Base-by-base conservation (phyloP, 129 eudicot genomes). In the Heracleum sosnowskyi region DNA sequence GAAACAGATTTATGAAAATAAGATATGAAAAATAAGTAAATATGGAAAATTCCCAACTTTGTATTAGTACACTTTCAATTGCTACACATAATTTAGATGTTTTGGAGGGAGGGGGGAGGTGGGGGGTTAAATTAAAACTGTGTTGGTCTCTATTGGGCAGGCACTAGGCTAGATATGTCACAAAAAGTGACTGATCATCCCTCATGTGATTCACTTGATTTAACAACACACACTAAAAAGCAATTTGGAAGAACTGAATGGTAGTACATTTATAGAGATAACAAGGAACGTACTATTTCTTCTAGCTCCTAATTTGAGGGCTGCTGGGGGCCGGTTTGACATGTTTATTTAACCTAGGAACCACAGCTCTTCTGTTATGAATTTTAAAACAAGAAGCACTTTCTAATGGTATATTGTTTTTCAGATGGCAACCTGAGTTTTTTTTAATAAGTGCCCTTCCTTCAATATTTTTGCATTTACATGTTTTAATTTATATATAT, bases 251-350 rank as follows among this genome's bases (percentile, higher is more conserved):
- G 5, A 60, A 26, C n/a, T 60, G 34, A 60, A 51, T n/a, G n/a
- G 68, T 60, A 60, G 68, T 60, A 60, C 34, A 60, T 60, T 60
- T 60, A n/a, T 60, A 60, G 68, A 60, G 68, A n/a, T 10, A 60
- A 60, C 68, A 60, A 60, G 68, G 68, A 60, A 60, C 68, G 11
- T n/a, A 60, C 68, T 60, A 11, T 60, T 26, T 60, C 68, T 60
- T 24, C 16, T 60, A 60, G 68, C 68, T 60, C 16, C 34, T 60
- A n/a, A 60, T 9, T n/a, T 24, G 29, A 29, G 13, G 28, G 26
- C 33, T 9, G 64, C 31, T 2, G 64, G 34, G 26, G 16, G n/a
- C n/a, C n/a, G n/a, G n/a, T n/a, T 60, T 60, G 33, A 60, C 16
- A 60, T n/a, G 5, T 4, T 26, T 60, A 9, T 33, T 60, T 60